Evolutionary conservation across 345 rosid species (phyloP).

Genomic region (Boechera divaricarpa): DNA sequence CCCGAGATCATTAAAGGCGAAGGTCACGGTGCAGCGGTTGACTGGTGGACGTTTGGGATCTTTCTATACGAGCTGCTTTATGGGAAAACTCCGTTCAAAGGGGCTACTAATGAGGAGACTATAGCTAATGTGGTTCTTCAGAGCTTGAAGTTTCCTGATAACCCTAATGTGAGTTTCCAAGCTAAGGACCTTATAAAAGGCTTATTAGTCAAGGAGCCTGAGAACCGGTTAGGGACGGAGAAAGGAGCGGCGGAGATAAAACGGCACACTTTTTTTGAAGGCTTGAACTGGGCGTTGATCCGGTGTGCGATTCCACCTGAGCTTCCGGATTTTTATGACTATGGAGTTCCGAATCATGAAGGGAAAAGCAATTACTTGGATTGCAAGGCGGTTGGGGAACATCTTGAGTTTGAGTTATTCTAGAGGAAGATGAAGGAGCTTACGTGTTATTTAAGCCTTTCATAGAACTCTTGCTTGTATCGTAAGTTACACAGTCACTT

Average conservation of each 20-base stretch:
- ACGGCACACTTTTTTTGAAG: conserved; percentile 86
- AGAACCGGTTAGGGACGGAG: conserved; percentile 74
- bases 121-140: conserved; percentile 79
- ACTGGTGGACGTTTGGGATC: conserved; percentile 98
- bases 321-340: conserved; percentile 67
- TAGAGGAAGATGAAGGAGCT: conserved; percentile 25
- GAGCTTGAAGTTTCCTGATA: conserved; percentile 78
- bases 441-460: background rate
- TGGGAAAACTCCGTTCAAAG: conserved; percentile 90
- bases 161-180: conserved; percentile 77
- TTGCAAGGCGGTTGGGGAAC: conserved; percentile 77
- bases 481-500: conserved; percentile 3
- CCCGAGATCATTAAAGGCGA: conserved; percentile 98
- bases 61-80: conserved; percentile 85
- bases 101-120: conserved; percentile 83
- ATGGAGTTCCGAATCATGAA: conserved; percentile 54
- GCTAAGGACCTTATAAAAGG: conserved; percentile 88
- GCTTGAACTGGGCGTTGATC: conserved; percentile 96
- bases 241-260: conserved; percentile 97
- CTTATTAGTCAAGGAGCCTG: conserved; percentile 88
- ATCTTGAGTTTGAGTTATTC: conserved; percentile 91
- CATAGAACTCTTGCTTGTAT: conserved; percentile 13
- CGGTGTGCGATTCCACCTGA: conserved; percentile 92
- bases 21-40: conserved; percentile 99
- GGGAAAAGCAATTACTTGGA: conserved; percentile 62